A percentile compares a stretch with the other conserved stretches of the same genome.
Conservation (phyloP, 495 filamentous ascomycete genomes). For the Penicillium alfredii region DNA sequence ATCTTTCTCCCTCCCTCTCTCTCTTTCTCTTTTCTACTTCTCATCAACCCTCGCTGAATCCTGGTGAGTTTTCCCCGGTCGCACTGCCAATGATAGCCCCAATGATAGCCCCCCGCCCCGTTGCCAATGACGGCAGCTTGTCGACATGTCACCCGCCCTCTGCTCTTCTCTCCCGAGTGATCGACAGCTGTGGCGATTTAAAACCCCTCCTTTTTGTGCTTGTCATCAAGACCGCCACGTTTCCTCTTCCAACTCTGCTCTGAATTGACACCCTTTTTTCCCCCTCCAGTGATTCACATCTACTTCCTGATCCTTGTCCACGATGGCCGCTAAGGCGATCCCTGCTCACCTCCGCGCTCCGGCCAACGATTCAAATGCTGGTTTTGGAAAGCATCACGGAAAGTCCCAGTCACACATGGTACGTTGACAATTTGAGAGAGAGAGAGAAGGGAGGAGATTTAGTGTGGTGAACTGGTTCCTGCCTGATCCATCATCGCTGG, state of each 20-base stretch:
- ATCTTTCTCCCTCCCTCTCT: constrained; percentile 3
- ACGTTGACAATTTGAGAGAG: constrained; percentile 51
- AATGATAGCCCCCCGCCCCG: constrained; percentile 2
- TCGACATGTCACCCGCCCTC: constrained; percentile 19
- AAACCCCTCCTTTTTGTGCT: constrained; percentile 15
- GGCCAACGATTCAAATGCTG: constrained; percentile 45
- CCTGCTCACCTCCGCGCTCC: constrained; percentile 74
- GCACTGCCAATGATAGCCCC: no score
- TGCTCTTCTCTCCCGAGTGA: constrained; percentile 15
- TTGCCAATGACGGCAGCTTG: constrained; percentile 34
- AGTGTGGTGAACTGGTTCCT: no score
- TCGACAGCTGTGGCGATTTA: constrained; percentile 31
- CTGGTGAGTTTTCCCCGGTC: constrained; percentile 6
- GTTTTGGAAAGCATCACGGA: constrained; percentile 76
- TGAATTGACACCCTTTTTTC: constrained; percentile 7
- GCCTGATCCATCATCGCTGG: not conserved
- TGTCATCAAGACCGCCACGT: constrained; percentile 2
- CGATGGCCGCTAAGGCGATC: constrained; percentile 67
- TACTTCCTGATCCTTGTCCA: constrained; percentile 17
- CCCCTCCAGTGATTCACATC: not conserved
- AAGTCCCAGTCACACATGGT: constrained; percentile 96
- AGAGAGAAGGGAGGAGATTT: no score
- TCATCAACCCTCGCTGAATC: constrained; percentile 6
- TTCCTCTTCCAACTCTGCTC: constrained; percentile 3
- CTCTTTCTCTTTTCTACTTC: constrained; percentile 11